Base-by-base conservation (phyloP, 805 yeast genomes). In the Diddensiella santjacobensis region DNA sequence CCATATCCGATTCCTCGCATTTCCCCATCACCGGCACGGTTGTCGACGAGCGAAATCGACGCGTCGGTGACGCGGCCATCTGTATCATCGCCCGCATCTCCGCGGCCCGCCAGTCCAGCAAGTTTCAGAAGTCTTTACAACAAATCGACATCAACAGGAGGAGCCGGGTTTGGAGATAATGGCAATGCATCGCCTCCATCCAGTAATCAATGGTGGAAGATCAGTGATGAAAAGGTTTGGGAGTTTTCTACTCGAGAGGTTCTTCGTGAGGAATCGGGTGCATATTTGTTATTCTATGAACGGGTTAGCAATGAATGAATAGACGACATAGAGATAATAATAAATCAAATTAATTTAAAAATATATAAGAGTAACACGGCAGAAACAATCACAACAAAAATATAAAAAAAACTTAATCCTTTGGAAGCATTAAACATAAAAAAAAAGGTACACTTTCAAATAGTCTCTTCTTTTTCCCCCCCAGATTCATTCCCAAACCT, bases 221-320 rank as follows among this genome's bases (percentile, higher is more conserved):
- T 90, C 29, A 87, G 95, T 52, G 98, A 93, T 66, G 72, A 85
- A 1, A 71, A 69, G 24, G 79, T 86, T 3, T 67, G 78, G 33
- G 96, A 89, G 61, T 80, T 75, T 5, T 71, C 77, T 10, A 61
- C 69, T 2, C 65, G 69, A 0, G 80, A 81, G 13, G 85, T 90
- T 0, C 67, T 87, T 37, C 71, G 68, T 47, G 96, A 88, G 58
- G 78, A 79, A 24, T 71, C 79, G 23, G 87, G 85, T n/a, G 96
- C 80, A 1, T 91, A 91, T 65, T 78, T 91, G 84, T 68, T 91
- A 45, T 84, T 86, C 59, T 93, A 86, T 61, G 96, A 90, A 62
- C 68, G 78, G 50, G 41, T 15, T 22, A 24, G 22, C 18, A 22
- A 33, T 26, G 4, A 6, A 18, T n/a, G n/a, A 11, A 26, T 18